Conservation (phyloP, 768 basidiomycete species). For the Boletus sp. region DNA sequence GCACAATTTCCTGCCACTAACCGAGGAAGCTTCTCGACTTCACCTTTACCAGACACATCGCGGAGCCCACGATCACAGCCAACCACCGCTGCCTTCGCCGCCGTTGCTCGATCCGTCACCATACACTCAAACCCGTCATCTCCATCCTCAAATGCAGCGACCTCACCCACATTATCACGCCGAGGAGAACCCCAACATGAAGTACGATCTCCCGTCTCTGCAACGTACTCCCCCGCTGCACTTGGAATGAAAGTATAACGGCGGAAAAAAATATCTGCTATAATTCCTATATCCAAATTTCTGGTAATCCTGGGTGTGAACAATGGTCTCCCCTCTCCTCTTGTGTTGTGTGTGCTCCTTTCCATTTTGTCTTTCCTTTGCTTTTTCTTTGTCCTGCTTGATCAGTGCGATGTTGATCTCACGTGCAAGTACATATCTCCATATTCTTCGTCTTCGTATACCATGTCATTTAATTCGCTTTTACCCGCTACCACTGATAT, state of each 20-base stretch:
- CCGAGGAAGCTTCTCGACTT: slow-evolving; percentile 31
- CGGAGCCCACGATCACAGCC: slow-evolving; percentile 34
- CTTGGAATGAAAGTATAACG: slow-evolving; percentile 48
- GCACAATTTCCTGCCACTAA: slow-evolving; percentile 25
- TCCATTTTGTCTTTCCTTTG: background rate
- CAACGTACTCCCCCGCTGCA: slow-evolving; percentile 44
- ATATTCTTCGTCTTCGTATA: slow-evolving; percentile 20
- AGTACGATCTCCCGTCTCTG: slow-evolving; percentile 45
- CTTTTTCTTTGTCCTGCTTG: slow-evolving; percentile 5
- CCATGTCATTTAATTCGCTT: slow-evolving; percentile 23
- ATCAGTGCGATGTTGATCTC: slow-evolving; percentile 1
- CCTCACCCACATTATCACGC: slow-evolving; percentile 35
- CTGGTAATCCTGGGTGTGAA: slow-evolving; percentile 27
- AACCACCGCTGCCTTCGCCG: slow-evolving; percentile 27
- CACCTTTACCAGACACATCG: slow-evolving; percentile 36
- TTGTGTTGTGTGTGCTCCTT: slow-evolving; percentile 4
- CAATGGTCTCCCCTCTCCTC: slow-evolving; percentile 18
- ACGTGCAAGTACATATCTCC: slow-evolving; percentile 12
- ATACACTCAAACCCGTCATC: slow-evolving; percentile 31
- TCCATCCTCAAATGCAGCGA: slow-evolving; percentile 34
- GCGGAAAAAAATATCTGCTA: slow-evolving; percentile 7
- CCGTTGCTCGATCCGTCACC: slow-evolving; percentile 34
- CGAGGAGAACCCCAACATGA: slow-evolving; percentile 38
- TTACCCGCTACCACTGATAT: slow-evolving; percentile 8
- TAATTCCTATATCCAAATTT: slow-evolving; percentile 26